These are phyloP conservation scores for Neurospora africana DNA, from an alignment of 495 filamentous ascomycete species.

Conservation along the genomic window DNA sequence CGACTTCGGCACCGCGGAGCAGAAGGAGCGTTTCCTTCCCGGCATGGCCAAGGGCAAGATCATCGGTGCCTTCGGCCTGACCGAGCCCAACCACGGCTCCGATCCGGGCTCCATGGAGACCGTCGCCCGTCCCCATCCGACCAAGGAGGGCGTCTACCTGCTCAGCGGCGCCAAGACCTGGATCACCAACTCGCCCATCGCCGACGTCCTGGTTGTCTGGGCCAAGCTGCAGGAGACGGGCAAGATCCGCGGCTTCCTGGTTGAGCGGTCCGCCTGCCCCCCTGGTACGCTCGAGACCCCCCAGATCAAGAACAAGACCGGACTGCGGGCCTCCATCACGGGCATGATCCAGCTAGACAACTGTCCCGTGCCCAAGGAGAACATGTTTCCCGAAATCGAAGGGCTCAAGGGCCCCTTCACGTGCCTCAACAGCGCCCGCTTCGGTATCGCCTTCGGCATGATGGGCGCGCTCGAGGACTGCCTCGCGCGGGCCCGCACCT, in stretches of 20 bases:
- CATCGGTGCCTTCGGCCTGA: constrained; percentile 86
- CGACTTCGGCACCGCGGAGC: constrained; percentile 81
- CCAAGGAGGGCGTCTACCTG: constrained; percentile 72
- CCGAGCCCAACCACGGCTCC: constrained; percentile 95
- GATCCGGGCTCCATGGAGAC: constrained; percentile 97
- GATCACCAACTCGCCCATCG: constrained; percentile 97
- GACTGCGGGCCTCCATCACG: constrained; percentile 83
- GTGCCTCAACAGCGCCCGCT: constrained; percentile 85
- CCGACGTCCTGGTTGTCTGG: constrained; percentile 88
- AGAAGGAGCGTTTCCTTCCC: constrained; percentile 81
- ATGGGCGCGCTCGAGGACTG: constrained; percentile 94
- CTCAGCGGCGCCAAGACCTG: constrained; percentile 89
- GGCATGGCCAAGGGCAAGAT: constrained; percentile 77
- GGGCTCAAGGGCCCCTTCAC: constrained; percentile 83
- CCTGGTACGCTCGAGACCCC: constrained; percentile 87
- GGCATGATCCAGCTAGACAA: constrained; percentile 95
- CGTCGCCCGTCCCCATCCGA: constrained; percentile 72
- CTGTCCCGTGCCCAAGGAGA: constrained; percentile 77
- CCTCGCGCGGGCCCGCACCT: constrained; percentile 66
- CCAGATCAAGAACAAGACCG: constrained; percentile 88
- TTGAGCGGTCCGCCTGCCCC: constrained; percentile 72
- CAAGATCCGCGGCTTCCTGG: constrained; percentile 89
- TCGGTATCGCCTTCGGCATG: constrained; percentile 86
- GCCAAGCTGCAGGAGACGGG: constrained; percentile 82
- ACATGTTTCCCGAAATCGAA: constrained; percentile 90